Conservation (phyloP, 257 asterid species). For the Primulina tabacum region DNA sequence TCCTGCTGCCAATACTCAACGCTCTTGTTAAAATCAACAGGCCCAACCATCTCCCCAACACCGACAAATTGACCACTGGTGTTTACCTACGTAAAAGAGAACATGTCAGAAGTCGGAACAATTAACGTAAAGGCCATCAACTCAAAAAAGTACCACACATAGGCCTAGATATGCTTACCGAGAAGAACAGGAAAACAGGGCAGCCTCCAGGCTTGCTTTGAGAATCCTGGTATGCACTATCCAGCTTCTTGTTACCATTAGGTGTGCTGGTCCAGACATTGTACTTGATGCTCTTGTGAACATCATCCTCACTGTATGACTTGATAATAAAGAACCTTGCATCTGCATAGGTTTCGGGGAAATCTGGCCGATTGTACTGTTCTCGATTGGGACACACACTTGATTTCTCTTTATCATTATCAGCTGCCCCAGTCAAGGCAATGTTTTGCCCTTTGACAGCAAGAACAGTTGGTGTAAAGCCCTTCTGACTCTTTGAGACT, state of each 20-base stretch:
- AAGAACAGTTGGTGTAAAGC: slow-evolving; percentile 40
- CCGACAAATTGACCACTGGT: slow-evolving; percentile 80
- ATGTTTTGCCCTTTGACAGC: slow-evolving; percentile 58
- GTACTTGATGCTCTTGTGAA: slow-evolving; percentile 72
- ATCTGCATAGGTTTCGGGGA: slow-evolving; percentile 43
- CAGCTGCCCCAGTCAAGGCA: slow-evolving; percentile 35
- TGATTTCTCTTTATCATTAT: slow-evolving; percentile 34
- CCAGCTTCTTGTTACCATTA: slow-evolving; percentile 71
- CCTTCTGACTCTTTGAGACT: slow-evolving; percentile 43
- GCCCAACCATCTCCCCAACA: slow-evolving; percentile 71
- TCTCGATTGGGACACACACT: slow-evolving; percentile 43
- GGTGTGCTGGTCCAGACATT: slow-evolving; percentile 83
- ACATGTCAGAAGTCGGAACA: neutral
- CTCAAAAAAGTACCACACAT: neutral
- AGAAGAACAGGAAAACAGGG: slow-evolving; percentile 64
- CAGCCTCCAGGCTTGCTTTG: slow-evolving; percentile 47
- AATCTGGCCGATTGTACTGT: slow-evolving; percentile 52
- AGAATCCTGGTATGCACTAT: slow-evolving; percentile 53
- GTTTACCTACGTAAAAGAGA: slow-evolving; percentile 44
- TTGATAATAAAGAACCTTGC: slow-evolving; percentile 64
- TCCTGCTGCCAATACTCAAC: slow-evolving; percentile 83
- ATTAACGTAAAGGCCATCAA: neutral
- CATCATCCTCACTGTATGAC: slow-evolving; percentile 70
- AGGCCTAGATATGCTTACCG: slow-evolving; percentile 36
- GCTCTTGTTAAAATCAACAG: slow-evolving; percentile 68